phyloP scores from a whole-genome alignment of 75 land plant genomes.

The Azolla pinnata region DNA sequence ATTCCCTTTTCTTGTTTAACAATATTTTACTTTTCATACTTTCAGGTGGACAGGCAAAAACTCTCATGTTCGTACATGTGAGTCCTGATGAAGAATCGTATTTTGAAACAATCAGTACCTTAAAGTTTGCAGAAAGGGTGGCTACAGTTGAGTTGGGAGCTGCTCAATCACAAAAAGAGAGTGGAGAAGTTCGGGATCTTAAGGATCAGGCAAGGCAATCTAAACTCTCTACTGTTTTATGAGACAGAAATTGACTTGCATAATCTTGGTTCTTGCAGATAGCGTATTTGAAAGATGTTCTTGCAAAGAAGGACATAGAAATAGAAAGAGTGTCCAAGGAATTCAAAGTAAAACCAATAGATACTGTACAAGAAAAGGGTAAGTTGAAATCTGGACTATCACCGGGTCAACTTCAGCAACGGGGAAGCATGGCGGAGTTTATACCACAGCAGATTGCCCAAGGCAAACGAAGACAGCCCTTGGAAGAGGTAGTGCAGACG shows the following conservation, averaged over 20 bases:
- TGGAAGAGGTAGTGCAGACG: slow-evolving; percentile 63
- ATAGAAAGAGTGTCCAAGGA: slow-evolving; percentile 19
- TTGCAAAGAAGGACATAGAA: slow-evolving; percentile 47
- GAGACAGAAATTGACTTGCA: no score
- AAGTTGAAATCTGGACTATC: background rate
- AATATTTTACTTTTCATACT: background rate
- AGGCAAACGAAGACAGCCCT: slow-evolving; percentile 27
- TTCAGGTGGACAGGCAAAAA: slow-evolving; percentile 19
- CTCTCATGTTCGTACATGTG: slow-evolving; percentile 19
- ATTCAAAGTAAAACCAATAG: background rate
- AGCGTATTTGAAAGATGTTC: slow-evolving; percentile 31
- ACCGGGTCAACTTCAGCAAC: background rate
- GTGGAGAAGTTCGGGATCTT: slow-evolving; percentile 7
- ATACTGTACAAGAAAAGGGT: background rate
- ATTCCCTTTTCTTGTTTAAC: background rate
- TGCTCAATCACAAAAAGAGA: slow-evolving; percentile 14
- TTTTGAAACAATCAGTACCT: slow-evolving; percentile 15
- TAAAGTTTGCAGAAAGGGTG: slow-evolving; percentile 21
- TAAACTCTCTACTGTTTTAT: no score
- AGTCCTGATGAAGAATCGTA: slow-evolving; percentile 17
- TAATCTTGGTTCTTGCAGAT: no score
- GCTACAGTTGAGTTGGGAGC: slow-evolving; percentile 16
- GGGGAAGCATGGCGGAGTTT: no score
- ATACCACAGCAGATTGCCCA: no score
- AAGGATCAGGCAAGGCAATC: slow-evolving; percentile 23